Evolutionary conservation across 164 flowering plant species (phyloP).

Genomic region (Berberis thunbergii): DNA sequence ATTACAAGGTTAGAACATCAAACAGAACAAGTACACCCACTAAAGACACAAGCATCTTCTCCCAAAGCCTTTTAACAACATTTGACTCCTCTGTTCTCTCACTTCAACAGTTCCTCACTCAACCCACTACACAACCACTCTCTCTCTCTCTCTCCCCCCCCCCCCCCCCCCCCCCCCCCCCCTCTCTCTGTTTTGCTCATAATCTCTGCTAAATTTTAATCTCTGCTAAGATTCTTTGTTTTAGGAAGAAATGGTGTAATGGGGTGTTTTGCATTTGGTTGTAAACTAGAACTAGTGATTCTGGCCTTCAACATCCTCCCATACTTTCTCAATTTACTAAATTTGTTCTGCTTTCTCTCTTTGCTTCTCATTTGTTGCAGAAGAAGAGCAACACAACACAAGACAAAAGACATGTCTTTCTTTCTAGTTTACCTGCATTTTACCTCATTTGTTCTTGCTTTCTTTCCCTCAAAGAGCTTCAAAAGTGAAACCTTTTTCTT

Average conservation of each 20-base stretch:
- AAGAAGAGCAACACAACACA: not conserved
- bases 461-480: not conserved
- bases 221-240: not conserved
- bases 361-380: too few species aligned
- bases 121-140: too few species aligned
- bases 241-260: not conserved
- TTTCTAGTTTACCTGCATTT: not conserved
- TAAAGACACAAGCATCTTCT: not conserved
- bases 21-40: not conserved
- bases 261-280: not conserved
- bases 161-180: not conserved
- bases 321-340: too few species aligned
- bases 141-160: not conserved
- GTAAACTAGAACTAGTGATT: not conserved
- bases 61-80: slow-evolving; percentile 1
- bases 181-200: not conserved
- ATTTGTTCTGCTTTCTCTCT: too few species aligned
- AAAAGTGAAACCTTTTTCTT: not conserved
- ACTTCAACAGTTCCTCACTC: not conserved
- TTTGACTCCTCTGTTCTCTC: slow-evolving; percentile 18
- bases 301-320: too few species aligned
- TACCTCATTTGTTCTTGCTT: slow-evolving; percentile 1
- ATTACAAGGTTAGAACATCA: not conserved
- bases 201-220: slow-evolving; percentile 1
- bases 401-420: not conserved